Evolutionary conservation across 129 eudicot species (phyloP).

Genomic region (Arctium lappa): DNA sequence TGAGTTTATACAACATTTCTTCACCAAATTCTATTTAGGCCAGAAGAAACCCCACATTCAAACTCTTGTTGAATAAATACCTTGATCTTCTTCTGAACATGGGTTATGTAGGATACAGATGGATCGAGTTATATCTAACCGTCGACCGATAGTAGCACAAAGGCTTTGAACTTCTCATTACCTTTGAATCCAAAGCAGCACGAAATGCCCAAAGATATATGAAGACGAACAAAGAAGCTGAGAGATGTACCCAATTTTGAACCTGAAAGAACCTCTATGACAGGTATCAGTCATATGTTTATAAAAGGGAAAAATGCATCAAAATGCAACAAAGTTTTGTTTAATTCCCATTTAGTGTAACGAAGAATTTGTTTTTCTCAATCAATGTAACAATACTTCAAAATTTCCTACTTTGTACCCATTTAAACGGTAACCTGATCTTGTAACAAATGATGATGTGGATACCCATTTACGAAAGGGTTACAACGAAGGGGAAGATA

Average conservation of each 20-base stretch:
- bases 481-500: too few relatives aligned
- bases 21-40: conserved; percentile 3
- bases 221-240: not conserved
- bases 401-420: not conserved
- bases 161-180: not conserved
- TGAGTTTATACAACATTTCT: conserved; percentile 18
- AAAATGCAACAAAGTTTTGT: not conserved
- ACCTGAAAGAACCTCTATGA: conserved; percentile 7
- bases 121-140: not conserved
- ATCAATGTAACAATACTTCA: not conserved
- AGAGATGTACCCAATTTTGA: not conserved
- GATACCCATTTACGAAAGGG: not conserved
- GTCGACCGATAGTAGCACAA: not conserved
- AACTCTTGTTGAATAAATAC: conserved; percentile 4
- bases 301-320: not conserved
- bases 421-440: not conserved
- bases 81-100: not conserved
- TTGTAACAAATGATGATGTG: not conserved
- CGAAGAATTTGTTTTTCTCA: too few relatives aligned
- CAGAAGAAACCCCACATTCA: not conserved
- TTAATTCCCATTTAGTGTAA: not conserved
- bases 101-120: conserved; percentile 9
- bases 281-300: not conserved
- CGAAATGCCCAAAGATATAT: not conserved
- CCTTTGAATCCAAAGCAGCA: not conserved